Conservation (phyloP, 2,329 filamentous ascomycete genomes). For the Neofusicoccum sp. region DNA sequence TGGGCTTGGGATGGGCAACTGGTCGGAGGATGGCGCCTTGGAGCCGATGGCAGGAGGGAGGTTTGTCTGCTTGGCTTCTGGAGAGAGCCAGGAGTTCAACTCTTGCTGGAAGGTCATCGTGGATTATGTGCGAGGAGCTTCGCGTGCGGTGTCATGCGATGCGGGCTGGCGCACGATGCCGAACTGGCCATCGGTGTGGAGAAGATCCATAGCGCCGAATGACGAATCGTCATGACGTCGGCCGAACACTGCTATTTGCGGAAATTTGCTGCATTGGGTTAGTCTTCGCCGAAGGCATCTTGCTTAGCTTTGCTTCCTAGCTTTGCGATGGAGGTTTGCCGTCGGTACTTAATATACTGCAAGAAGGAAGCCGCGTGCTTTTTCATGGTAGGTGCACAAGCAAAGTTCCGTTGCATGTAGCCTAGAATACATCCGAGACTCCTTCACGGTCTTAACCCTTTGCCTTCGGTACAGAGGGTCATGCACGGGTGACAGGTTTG, state of each 20-base stretch:
- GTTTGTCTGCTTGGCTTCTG: slow-evolving; percentile 34
- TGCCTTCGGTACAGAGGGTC: too few relatives aligned
- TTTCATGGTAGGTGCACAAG: too few relatives aligned
- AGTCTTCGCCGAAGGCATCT: background rate
- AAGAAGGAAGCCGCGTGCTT: too few relatives aligned
- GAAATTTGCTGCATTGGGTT: slow-evolving; percentile 13
- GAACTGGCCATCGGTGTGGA: background rate
- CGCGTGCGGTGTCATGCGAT: background rate
- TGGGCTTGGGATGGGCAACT: slow-evolving; percentile 55
- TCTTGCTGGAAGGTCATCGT: slow-evolving; percentile 45
- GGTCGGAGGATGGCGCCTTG: slow-evolving; percentile 57
- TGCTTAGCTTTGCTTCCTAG: too few relatives aligned
- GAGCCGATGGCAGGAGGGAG: slow-evolving; percentile 56
- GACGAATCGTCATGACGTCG: slow-evolving; percentile 12
- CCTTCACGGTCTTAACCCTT: too few relatives aligned
- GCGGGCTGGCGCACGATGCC: background rate
- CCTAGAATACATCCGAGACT: background rate
- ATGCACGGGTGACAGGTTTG: too few relatives aligned
- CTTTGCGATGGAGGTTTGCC: too few relatives aligned
- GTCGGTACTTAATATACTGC: too few relatives aligned
- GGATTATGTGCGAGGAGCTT: background rate
- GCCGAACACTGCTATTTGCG: background rate
- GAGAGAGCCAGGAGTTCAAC: slow-evolving; percentile 46
- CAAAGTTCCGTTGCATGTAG: too few relatives aligned
- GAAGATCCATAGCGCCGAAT: background rate